A percentile compares a stretch with the other conserved stretches of the same genome.
Evolutionary conservation across 768 basidiomycete genomes (phyloP).

Genomic region (Suillus ampliporus): DNA sequence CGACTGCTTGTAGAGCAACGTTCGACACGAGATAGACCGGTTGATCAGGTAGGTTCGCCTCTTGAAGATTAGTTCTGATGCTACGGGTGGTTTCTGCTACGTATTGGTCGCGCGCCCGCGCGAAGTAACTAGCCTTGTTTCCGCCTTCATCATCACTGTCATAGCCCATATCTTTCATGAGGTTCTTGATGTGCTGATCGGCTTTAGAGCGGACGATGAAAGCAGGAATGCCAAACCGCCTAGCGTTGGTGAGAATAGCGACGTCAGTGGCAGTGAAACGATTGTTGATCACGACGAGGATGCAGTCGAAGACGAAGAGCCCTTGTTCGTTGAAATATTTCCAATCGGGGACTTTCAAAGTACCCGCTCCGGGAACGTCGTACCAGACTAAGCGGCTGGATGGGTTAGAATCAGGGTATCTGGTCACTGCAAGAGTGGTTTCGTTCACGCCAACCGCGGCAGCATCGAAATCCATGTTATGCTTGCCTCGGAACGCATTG

Average conservation of each 20-base stretch:
- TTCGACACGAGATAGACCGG: constrained; percentile 24
- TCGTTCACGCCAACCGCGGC: constrained; percentile 32
- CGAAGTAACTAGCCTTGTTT: constrained; percentile 10
- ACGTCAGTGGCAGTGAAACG: constrained; percentile 33
- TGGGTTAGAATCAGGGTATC: constrained; percentile 27
- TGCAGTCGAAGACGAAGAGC: constrained; percentile 33
- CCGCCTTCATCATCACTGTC: constrained; percentile 21
- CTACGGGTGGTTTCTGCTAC: constrained; percentile 14
- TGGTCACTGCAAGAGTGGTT: constrained; percentile 25
- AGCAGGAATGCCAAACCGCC: constrained; percentile 29
- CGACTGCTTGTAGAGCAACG: constrained; percentile 12
- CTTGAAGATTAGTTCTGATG: constrained; percentile 15
- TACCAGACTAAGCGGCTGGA: constrained; percentile 30
- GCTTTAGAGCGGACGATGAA: constrained; percentile 43
- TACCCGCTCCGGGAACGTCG: constrained; percentile 38
- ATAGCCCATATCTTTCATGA: constrained; percentile 31
- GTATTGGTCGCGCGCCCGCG: constrained; percentile 13
- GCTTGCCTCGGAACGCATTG: constrained; percentile 31
- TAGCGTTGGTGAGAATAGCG: constrained; percentile 30
- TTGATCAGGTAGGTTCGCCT: constrained; percentile 21
- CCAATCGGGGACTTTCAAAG: constrained; percentile 28
- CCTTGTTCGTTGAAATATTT: constrained; percentile 37
- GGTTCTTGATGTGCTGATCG: constrained; percentile 35
- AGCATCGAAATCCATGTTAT: constrained; percentile 22
- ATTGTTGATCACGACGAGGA: constrained; percentile 31